These are phyloP conservation scores for Pseudocercospora eumusae DNA, from an alignment of 2,329 filamentous ascomycete genomes.

Conservation along the genomic window DNA sequence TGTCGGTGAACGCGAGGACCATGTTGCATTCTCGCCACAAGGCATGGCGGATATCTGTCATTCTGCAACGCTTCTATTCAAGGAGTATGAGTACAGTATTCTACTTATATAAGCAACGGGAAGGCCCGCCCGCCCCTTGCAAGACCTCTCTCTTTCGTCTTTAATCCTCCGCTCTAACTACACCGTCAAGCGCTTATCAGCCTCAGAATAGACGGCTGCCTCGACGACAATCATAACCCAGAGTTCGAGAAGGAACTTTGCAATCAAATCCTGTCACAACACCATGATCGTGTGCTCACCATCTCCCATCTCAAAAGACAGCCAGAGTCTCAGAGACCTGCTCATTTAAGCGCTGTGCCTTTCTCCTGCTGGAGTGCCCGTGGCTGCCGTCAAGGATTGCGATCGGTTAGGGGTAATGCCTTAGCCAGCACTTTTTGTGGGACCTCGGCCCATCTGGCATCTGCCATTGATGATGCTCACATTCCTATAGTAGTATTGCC, in stretches of 20 bases:
- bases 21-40: slow-evolving; percentile 1
- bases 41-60: slow-evolving; percentile 4
- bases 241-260: not conserved
- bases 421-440: slow-evolving; percentile 6
- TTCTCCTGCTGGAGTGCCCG: not conserved
- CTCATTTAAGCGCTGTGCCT: not conserved
- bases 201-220: not conserved
- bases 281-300: not conserved
- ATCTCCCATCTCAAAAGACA: not conserved
- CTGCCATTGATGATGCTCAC: slow-evolving; percentile 1
- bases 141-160: no score
- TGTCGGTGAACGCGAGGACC: not conserved
- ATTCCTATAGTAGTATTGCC: not conserved
- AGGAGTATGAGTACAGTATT: no score
- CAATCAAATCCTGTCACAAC: not conserved
- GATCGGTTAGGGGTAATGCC: not conserved
- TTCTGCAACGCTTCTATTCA: slow-evolving; percentile 9
- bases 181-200: slow-evolving; percentile 3
- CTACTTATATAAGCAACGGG: not conserved
- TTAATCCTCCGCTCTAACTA: not conserved
- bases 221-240: no score
- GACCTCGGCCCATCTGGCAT: slow-evolving; percentile 7
- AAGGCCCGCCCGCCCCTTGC: not conserved
- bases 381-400: slow-evolving; percentile 9
- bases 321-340: no score